Percentiles rank a stretch among this genome's conserved stretches.
Evolutionary conservation across 1,284 basidiomycete species (phyloP).

Genomic region (Bjerkandera adusta): DNA sequence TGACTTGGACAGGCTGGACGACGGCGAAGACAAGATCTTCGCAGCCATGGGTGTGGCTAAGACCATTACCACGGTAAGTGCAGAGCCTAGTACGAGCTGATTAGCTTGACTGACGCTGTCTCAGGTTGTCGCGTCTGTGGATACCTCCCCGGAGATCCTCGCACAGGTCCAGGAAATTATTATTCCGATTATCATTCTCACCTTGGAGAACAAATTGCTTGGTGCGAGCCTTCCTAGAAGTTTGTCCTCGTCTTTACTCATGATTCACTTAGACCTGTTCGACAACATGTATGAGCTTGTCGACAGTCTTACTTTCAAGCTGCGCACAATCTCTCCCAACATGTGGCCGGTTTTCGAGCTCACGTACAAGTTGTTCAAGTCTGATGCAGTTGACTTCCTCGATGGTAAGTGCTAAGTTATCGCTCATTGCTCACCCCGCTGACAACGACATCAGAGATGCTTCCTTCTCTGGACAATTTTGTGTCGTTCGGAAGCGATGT

Average conservation of each 20-base stretch:
- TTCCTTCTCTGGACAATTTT: conserved; percentile 88
- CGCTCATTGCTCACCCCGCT: not conserved
- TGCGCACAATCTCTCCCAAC: conserved; percentile 70
- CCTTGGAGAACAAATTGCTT: conserved; percentile 71
- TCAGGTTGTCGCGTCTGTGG: conserved; percentile 71
- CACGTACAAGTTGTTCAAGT: conserved; percentile 85
- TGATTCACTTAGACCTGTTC: conserved; percentile 62
- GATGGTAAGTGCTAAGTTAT: conserved; percentile 50
- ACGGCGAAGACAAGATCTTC: conserved; percentile 80
- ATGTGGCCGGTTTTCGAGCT: conserved; percentile 90
- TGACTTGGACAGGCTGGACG: conserved; percentile 51
- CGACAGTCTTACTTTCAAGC: conserved; percentile 84
- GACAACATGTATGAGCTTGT: conserved; percentile 89
- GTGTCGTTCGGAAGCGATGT: conserved; percentile 81
- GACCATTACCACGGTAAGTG: conserved; percentile 71
- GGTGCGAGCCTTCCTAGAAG: conserved; percentile 39
- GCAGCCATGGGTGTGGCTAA: conserved; percentile 84
- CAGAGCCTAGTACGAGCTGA: not conserved
- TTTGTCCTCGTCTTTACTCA: conserved; percentile 2
- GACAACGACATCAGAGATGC: conserved; percentile 74
- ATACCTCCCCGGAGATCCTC: conserved; percentile 74
- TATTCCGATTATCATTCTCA: conserved; percentile 76
- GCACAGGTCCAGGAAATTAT: conserved; percentile 81
- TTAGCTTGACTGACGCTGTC: conserved; percentile 7
- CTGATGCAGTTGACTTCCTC: conserved; percentile 82